Evolutionary conservation across 352 stramenopile species (phyloP), one percentile per base, ranked within the genome.

Genomic region (Phytophthora podocarpi): DNA sequence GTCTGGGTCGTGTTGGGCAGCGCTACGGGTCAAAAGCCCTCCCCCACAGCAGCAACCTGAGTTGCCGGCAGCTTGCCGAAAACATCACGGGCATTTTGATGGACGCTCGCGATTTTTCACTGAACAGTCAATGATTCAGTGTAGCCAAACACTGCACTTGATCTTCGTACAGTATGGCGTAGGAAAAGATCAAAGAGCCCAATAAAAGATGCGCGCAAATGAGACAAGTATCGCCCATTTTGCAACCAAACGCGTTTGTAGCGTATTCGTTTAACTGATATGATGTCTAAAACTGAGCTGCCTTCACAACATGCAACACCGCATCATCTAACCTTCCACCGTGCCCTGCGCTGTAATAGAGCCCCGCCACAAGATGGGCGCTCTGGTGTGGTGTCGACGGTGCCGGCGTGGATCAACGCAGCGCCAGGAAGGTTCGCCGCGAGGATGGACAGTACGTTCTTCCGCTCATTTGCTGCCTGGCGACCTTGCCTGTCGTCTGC

Each of bases 401-500:
- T n/a, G n/a, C n/a, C n/a, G n/a, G n/a, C n/a, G n/a, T n/a, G n/a
- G n/a, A n/a, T n/a, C n/a, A n/a, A n/a, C n/a, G n/a, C n/a, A n/a
- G n/a, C n/a, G n/a, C n/a, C n/a, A n/a, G n/a, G n/a, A n/a, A n/a
- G n/a, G n/a, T n/a, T n/a, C n/a, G n/a, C n/a, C n/a, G n/a, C n/a
- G n/a, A n/a, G n/a, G n/a, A 36, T 15, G 31, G 18, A 40, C n/a
- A n/a, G 18, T 16, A n/a, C 15, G 24, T 46, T 30, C 20, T 24
- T 23, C 15, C 15, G 10, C 27, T 59, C 30, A 37, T 41, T 61
- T 47, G 15, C 11, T 6, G 32, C 40, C 31, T 46, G 32, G 32
- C 52, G 52, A 53, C 36, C 36, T 52, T 59, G 51, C 57, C 64
- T 72, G 50, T 68, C 58, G 30, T 64, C 36, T 10, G 27, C 21